Evolutionary conservation across 768 basidiomycete genomes (phyloP).

Genomic region (Suillus paluster): DNA sequence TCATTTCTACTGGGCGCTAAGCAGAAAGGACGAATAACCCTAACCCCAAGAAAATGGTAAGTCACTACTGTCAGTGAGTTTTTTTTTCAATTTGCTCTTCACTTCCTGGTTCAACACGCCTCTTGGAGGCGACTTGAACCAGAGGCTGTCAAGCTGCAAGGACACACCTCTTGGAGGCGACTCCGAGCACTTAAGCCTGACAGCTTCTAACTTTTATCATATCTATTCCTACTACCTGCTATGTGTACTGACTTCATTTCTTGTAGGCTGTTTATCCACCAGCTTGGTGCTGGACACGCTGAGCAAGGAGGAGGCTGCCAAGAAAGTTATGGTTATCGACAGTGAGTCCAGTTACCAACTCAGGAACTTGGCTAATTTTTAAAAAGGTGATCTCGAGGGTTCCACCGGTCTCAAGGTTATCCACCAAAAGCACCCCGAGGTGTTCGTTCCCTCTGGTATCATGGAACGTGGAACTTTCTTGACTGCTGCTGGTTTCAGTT

Average conservation of each 20-base stretch:
- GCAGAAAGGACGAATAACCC: conserved; percentile 66
- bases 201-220: too few species aligned
- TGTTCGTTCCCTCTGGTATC: conserved; percentile 83
- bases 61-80: too few species aligned
- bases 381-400: conserved; percentile 79
- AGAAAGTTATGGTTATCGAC: conserved; percentile 88
- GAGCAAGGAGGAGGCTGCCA: conserved; percentile 74
- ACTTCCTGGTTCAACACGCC: too few species aligned
- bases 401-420: conserved; percentile 89
- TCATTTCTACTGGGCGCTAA: conserved; percentile 88
- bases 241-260: too few species aligned
- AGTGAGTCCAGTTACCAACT: conserved; percentile 45
- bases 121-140: too few species aligned
- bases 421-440: conserved; percentile 89
- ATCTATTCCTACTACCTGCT: too few species aligned
- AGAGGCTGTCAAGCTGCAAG: too few species aligned
- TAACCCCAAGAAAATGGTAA: too few species aligned
- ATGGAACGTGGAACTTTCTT: conserved; percentile 87
- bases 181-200: too few species aligned
- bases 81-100: too few species aligned
- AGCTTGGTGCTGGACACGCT: conserved; percentile 75
- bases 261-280: too few species aligned
- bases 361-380: neutral
- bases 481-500: conserved; percentile 87
- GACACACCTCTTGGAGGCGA: too few species aligned